phyloP scores from a whole-genome alignment of 768 basidiomycete species.

The Kwoniella sp. region DNA sequence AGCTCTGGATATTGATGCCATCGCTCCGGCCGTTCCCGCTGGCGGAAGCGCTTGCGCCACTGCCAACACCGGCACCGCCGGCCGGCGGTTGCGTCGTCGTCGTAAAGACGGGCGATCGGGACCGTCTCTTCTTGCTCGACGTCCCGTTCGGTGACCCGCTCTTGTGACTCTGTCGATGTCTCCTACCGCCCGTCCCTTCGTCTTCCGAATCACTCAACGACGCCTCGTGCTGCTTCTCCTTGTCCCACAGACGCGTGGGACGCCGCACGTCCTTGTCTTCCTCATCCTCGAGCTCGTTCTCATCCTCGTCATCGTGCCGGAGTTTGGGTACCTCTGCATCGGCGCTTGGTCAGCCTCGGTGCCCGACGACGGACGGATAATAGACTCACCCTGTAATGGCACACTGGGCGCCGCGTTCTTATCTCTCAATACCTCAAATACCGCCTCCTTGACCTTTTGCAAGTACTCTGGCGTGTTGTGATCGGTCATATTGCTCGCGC shows the following conservation, averaged over 20 bases:
- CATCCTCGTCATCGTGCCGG: slow-evolving; percentile 74
- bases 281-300: slow-evolving; percentile 71
- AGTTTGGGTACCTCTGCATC: slow-evolving; percentile 71
- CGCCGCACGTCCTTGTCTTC: slow-evolving; percentile 71
- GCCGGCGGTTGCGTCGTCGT: neutral
- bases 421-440: slow-evolving; percentile 83
- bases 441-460: slow-evolving; percentile 84
- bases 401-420: slow-evolving; percentile 85
- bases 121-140: slow-evolving; percentile 5
- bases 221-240: slow-evolving; percentile 73
- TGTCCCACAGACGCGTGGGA: slow-evolving; percentile 70
- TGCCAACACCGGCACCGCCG: neutral
- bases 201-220: slow-evolving; percentile 97
- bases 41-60: neutral
- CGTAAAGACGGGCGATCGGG: slow-evolving; percentile 2
- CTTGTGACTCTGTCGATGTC: slow-evolving; percentile 46
- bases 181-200: slow-evolving; percentile 81
- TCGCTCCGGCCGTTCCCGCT: neutral
- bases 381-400: slow-evolving; percentile 71
- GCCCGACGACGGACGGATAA: neutral
- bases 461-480: slow-evolving; percentile 89
- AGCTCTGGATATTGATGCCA: neutral
- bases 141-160: neutral
- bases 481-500: slow-evolving; percentile 89
- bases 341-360: neutral